A percentile compares a stretch with the other conserved stretches of the same genome.
phyloP scores from a whole-genome alignment of 768 basidiomycete genomes.

The Porphyrellus cyaneotinctus region DNA sequence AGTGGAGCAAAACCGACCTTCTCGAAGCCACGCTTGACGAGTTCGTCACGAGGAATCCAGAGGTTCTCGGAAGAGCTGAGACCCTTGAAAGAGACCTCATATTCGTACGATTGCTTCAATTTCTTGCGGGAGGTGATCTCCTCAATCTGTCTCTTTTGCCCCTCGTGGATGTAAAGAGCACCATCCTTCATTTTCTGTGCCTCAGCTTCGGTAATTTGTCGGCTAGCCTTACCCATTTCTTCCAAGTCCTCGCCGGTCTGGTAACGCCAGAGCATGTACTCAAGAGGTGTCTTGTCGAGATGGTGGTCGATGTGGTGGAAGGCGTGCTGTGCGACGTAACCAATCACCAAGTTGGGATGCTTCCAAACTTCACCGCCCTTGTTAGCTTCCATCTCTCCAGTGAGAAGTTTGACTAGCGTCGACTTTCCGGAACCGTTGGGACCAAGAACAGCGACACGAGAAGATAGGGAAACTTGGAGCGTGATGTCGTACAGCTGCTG shows the following conservation, averaged over 20 bases:
- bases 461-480: slow-evolving; percentile 95
- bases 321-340: slow-evolving; percentile 98
- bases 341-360: slow-evolving; percentile 99
- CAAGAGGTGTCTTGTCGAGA: slow-evolving; percentile 97
- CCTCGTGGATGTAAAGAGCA: slow-evolving; percentile 77
- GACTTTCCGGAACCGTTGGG: slow-evolving; percentile 99
- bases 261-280: slow-evolving; percentile 99
- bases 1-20: slow-evolving; percentile 46
- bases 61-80: slow-evolving; percentile 97
- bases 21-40: slow-evolving; percentile 97
- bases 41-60: slow-evolving; percentile 95
- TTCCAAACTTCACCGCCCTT: slow-evolving; percentile 98
- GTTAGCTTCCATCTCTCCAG: slow-evolving; percentile 95
- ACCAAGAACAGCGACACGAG: slow-evolving; percentile 96
- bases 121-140: slow-evolving; percentile 92
- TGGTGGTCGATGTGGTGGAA: slow-evolving; percentile 99
- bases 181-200: slow-evolving; percentile 97
- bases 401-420: slow-evolving; percentile 94
- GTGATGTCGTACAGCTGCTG: slow-evolving; percentile 94
- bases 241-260: slow-evolving; percentile 99
- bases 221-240: slow-evolving; percentile 90
- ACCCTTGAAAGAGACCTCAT: slow-evolving; percentile 94
- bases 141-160: slow-evolving; percentile 92
- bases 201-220: slow-evolving; percentile 85
- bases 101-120: slow-evolving; percentile 99